Percentiles rank a stretch among this genome's conserved stretches.
These are phyloP conservation scores for Sugiyamaella lignohabitans DNA, from an alignment of 805 yeast species.

Conservation along the genomic window DNA sequence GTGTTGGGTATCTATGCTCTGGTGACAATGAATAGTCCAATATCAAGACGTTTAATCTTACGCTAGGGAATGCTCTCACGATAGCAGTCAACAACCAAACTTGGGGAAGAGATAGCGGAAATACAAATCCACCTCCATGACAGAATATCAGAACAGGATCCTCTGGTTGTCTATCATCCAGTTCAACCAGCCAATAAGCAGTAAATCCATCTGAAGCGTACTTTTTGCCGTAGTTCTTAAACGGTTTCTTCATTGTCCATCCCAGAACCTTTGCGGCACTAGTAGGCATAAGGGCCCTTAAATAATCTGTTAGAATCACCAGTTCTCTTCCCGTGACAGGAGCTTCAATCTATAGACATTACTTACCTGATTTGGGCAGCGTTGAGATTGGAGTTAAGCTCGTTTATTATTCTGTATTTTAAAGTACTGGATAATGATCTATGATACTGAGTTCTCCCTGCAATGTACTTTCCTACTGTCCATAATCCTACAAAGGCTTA, in stretches of 20 bases:
- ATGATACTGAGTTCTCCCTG: not conserved
- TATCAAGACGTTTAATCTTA: conserved; percentile 11
- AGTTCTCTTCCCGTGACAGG: too few species aligned
- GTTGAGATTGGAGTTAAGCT: not conserved
- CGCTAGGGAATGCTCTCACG: conserved; percentile 3
- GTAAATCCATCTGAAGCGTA: not conserved
- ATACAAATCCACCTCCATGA: conserved; percentile 18
- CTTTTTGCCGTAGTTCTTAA: not conserved
- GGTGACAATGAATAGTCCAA: conserved; percentile 14
- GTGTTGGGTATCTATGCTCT: conserved; percentile 12
- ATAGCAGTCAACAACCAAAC: conserved; percentile 1
- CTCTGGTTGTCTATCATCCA: conserved; percentile 7
- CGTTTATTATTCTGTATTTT: too few species aligned
- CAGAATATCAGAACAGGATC: conserved; percentile 16
- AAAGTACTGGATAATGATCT: not conserved
- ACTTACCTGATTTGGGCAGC: not conserved
- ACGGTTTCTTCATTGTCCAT: not conserved
- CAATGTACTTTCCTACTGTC: not conserved
- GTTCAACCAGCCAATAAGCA: conserved; percentile 14
- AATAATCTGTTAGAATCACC: too few species aligned
- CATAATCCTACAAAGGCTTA: not conserved
- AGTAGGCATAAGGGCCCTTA: not conserved
- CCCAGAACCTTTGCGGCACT: not conserved
- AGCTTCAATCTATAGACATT: not conserved
- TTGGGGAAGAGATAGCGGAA: conserved; percentile 2